Percentiles rank a stretch among this genome's conserved stretches.
Conservation (phyloP, 1,284 basidiomycete species). For the Sporisorium reilianum region DNA sequence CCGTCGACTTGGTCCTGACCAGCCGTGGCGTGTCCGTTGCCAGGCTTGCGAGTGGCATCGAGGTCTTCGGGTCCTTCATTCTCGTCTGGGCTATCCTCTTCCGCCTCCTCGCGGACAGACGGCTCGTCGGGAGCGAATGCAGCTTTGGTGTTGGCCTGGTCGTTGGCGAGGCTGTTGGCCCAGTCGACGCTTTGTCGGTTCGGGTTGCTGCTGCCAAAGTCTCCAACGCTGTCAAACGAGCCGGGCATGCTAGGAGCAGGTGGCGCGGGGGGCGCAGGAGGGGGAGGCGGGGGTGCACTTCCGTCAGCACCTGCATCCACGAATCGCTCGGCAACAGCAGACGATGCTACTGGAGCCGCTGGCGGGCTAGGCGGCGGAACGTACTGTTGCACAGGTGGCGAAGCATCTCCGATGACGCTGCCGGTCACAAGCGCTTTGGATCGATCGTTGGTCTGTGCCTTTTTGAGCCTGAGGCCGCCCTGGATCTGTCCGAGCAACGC, state of each 20-base stretch:
- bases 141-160: slow-evolving; percentile 71
- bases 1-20: slow-evolving; percentile 74
- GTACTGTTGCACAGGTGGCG: slow-evolving; percentile 74
- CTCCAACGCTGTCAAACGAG: slow-evolving; percentile 52
- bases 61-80: slow-evolving; percentile 47
- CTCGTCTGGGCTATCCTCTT: slow-evolving; percentile 71
- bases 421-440: slow-evolving; percentile 80
- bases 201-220: slow-evolving; percentile 69
- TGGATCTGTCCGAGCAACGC: slow-evolving; percentile 87
- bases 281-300: slow-evolving; percentile 67
- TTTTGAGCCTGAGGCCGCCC: slow-evolving; percentile 80
- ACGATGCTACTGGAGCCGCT: slow-evolving; percentile 48
- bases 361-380: slow-evolving; percentile 60
- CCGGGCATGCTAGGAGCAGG: slow-evolving; percentile 55
- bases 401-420: slow-evolving; percentile 81
- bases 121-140: slow-evolving; percentile 72
- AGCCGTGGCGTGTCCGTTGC: slow-evolving; percentile 25
- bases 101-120: slow-evolving; percentile 75
- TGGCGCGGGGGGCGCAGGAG: slow-evolving; percentile 66
- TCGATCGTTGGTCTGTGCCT: slow-evolving; percentile 86
- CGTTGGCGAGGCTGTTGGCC: slow-evolving; percentile 88
- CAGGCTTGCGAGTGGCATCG: slow-evolving; percentile 22
- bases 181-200: slow-evolving; percentile 90
- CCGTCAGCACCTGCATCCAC: slow-evolving; percentile 15
- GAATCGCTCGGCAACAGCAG: slow-evolving; percentile 36